Evolutionary conservation across 345 rosid genomes (phyloP).

Genomic region (Sonneratia caseolaris): DNA sequence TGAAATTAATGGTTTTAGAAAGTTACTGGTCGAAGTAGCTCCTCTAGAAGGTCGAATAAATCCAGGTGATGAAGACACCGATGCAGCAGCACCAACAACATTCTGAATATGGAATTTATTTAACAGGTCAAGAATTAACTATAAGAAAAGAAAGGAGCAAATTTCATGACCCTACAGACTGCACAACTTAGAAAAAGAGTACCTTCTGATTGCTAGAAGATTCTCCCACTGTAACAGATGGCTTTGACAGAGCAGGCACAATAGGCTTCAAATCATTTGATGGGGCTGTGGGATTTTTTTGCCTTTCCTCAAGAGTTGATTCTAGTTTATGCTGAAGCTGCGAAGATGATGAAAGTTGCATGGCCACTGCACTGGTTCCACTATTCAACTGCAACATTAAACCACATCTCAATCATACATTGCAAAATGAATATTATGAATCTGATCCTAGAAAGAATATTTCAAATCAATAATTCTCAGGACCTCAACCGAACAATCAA

Average conservation of each 20-base stretch:
- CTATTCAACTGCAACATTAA: conserved; percentile 37
- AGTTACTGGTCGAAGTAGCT: conserved; percentile 69
- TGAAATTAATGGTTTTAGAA: conserved; percentile 10
- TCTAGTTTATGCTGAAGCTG: conserved; percentile 57
- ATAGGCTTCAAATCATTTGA: conserved; percentile 35
- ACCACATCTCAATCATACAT: not conserved
- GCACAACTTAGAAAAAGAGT: conserved; percentile 4
- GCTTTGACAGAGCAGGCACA: conserved; percentile 29
- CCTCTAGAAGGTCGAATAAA: conserved; percentile 56
- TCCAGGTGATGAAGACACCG: conserved; percentile 49
- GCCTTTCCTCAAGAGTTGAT: conserved; percentile 47
- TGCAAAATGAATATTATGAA: not conserved
- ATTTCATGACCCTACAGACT: not conserved
- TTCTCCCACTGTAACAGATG: conserved; percentile 37
- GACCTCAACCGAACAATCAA: not conserved
- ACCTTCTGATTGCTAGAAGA: conserved; percentile 54
- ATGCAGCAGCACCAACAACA: conserved; percentile 27
- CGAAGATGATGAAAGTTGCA: conserved; percentile 35
- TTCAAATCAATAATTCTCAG: not conserved
- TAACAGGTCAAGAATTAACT: conserved; percentile 6
- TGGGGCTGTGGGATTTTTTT: conserved; percentile 26
- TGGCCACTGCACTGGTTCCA: conserved; percentile 26
- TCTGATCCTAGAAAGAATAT: not conserved
- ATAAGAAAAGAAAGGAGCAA: conserved; percentile 3
- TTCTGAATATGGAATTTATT: conserved; percentile 27